Base-by-base conservation (phyloP, 1,139 yeast genomes). In the Ogataea hybrid region DNA sequence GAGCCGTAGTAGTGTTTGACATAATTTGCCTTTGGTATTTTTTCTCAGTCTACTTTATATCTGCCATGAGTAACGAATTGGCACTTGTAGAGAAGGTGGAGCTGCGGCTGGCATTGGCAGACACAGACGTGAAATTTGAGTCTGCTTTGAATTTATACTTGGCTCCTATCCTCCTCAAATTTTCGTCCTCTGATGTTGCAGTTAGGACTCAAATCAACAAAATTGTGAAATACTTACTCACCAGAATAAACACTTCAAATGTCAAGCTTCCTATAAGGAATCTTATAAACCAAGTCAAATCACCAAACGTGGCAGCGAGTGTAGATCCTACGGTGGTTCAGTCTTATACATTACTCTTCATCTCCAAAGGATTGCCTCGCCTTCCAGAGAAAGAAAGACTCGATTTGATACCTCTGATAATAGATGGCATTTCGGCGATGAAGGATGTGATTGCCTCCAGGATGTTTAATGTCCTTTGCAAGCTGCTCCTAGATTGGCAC, bases 101-200 rank as follows among this genome's bases (percentile, higher is more conserved):
- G 63, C 75, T 92, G 37, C 70, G 90, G 39, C 71, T 92, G 32
- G 94, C 95, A 1, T 67, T 92, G 37, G 89, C 97, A 0, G 78
- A 77, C 41, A 69, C 80, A 1, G 86, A 83, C 42, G 70, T 64
- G 2, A 84, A 84, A 55, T 74, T 89, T 42, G 82, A 85, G 55
- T 61, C 71, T 6, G 67, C 83, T 10, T 61, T 92, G 31, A 71
- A 71, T 15, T 62, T 77, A 1, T 92, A 85, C 58, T 69, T 92
- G 36, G 73, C 89, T 2, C 97, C 98, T 1, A 61, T 90, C 29
- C 64, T 92, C 28, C 68, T 90, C 47, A 92, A 92, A 58, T 71
- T 90, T 45, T 77, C 84, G 4, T 88, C 97, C 28, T 77, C 82
- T 3, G 76, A 85, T 60, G 68, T 70, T 1, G 67, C 75, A n/a